Percentiles rank a stretch among this genome's conserved stretches.
Conservation (phyloP, 345 rosid species). For the Ceriops decandra region DNA sequence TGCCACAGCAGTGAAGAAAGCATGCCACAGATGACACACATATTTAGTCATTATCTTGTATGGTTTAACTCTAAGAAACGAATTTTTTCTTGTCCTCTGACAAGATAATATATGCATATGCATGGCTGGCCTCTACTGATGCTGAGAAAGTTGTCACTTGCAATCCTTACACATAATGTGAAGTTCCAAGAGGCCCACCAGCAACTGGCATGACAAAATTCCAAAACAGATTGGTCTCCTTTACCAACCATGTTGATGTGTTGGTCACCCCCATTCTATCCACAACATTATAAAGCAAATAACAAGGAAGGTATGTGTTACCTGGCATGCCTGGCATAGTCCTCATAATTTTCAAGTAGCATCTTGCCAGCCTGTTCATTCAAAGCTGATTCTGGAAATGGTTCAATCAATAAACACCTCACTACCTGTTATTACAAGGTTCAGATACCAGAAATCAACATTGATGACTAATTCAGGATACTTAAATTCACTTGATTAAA, state of each 20-base stretch:
- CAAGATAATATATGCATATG: no score
- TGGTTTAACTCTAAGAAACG: no score
- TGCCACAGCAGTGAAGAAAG: no score
- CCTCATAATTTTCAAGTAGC: constrained; percentile 97
- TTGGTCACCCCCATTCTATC: constrained; percentile 6
- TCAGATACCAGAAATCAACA: not conserved
- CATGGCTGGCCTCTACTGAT: no score
- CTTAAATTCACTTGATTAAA: not conserved
- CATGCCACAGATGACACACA: no score
- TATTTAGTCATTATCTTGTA: no score
- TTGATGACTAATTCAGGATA: not conserved
- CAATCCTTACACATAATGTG: no score
- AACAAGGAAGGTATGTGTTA: constrained; percentile 26
- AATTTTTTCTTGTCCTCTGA: no score
- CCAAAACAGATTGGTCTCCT: not conserved
- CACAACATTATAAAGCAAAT: constrained; percentile 11
- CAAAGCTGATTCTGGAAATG: constrained; percentile 94
- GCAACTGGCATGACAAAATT: no score
- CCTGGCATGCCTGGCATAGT: constrained; percentile 98
- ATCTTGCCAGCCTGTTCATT: constrained; percentile 98
- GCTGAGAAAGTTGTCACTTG: no score
- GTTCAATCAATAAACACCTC: constrained; percentile 89
- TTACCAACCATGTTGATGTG: constrained; percentile 2
- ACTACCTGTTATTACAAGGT: constrained; percentile 62
- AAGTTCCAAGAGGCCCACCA: no score